Conservation (phyloP, 768 basidiomycete genomes). For the Phaeotremella fagi region DNA sequence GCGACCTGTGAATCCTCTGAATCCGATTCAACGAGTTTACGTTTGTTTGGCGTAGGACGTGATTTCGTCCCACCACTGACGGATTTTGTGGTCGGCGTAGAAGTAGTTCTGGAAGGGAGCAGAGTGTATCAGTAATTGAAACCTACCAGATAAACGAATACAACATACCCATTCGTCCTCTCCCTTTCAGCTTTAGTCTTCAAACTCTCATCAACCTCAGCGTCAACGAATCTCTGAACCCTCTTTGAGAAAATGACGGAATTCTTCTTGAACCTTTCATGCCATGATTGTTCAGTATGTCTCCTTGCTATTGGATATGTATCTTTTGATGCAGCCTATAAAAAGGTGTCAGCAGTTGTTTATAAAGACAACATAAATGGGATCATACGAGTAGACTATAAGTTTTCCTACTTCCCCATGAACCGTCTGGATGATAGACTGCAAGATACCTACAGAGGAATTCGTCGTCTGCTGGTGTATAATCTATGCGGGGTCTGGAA, state of each 20-base stretch:
- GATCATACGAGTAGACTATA: slow-evolving; percentile 24
- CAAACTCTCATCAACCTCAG: slow-evolving; percentile 22
- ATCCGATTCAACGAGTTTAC: not conserved
- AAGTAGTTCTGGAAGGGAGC: not conserved
- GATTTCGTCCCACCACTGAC: not conserved
- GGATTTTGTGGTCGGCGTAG: not conserved
- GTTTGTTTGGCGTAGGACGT: not conserved
- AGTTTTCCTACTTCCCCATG: slow-evolving; percentile 34
- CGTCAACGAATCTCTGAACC: slow-evolving; percentile 7
- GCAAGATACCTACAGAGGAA: slow-evolving; percentile 37
- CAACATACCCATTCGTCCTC: slow-evolving; percentile 7
- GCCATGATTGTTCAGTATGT: slow-evolving; percentile 41
- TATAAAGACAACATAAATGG: too few species aligned
- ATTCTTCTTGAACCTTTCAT: slow-evolving; percentile 41
- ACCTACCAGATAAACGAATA: not conserved
- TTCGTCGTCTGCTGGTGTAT: slow-evolving; percentile 35
- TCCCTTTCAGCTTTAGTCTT: slow-evolving; percentile 28
- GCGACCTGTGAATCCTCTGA: not conserved
- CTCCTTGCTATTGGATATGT: slow-evolving; percentile 19
- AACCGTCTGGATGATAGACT: slow-evolving; percentile 21
- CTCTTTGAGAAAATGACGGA: slow-evolving; percentile 7
- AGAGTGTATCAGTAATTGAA: not conserved
- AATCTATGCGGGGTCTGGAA: slow-evolving; percentile 26
- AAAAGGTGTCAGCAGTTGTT: too few species aligned
- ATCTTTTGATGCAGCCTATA: too few species aligned